phyloP scores from a whole-genome alignment of 495 filamentous ascomycete species.

The Penicillium paradoxum region DNA sequence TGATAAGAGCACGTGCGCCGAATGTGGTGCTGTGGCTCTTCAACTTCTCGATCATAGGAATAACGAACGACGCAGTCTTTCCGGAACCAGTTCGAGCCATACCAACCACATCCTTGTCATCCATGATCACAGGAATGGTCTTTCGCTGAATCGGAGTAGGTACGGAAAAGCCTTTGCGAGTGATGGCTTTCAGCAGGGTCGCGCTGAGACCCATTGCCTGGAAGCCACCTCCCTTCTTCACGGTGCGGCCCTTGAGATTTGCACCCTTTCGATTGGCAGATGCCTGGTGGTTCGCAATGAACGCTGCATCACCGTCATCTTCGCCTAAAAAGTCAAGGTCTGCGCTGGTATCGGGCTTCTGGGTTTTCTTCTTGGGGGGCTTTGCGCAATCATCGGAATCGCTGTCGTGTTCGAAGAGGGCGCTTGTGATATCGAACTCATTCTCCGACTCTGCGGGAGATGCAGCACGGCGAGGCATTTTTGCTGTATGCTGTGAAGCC shows the following conservation, averaged over 20 bases:
- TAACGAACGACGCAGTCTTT: conserved; percentile 96
- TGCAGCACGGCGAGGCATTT: conserved; percentile 57
- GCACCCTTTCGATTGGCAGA: conserved; percentile 78
- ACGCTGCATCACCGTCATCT: conserved; percentile 72
- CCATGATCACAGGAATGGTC: conserved; percentile 85
- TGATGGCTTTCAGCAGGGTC: conserved; percentile 80
- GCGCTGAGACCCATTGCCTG: conserved; percentile 91
- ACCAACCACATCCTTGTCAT: conserved; percentile 87
- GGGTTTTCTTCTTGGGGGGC: conserved; percentile 17
- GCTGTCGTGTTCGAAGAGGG: conserved; percentile 61
- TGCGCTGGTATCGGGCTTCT: conserved; percentile 31
- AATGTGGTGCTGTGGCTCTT: conserved; percentile 83
- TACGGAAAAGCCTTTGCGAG: conserved; percentile 87
- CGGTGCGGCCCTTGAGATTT: conserved; percentile 75
- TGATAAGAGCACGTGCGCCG: conserved; percentile 75
- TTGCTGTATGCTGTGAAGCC: conserved; percentile 8
- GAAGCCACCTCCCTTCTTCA: conserved; percentile 93
- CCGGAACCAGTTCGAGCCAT: conserved; percentile 97
- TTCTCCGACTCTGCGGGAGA: conserved; percentile 85
- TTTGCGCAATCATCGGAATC: conserved; percentile 44
- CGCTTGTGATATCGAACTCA: conserved; percentile 82
- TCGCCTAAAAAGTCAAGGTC: conserved; percentile 46
- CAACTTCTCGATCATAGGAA: conserved; percentile 94
- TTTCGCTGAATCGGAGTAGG: conserved; percentile 97
- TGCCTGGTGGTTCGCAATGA: conserved; percentile 80